Evolutionary conservation across 2,329 filamentous ascomycete genomes (phyloP), one percentile per base, ranked within the genome.

Genomic region (Aspergillus sp.): DNA sequence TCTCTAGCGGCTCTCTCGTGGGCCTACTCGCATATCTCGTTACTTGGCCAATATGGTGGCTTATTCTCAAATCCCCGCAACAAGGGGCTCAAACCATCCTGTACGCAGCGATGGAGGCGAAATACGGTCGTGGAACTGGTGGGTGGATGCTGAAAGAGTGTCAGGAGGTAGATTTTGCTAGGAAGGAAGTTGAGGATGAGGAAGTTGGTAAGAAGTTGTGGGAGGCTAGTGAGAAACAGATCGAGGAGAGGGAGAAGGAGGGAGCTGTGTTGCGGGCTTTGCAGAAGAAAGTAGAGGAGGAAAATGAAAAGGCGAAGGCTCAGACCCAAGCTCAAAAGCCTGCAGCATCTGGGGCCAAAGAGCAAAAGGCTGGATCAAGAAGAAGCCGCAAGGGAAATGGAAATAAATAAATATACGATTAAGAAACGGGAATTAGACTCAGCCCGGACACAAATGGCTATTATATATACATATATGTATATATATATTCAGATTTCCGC

Each of bases 91-190:
- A 99, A 76, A 92, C 90, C 5, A 87, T 98, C 47, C 78, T 98
- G 8, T 88, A 88, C 64, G 93, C 93, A 0, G 87, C 87, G 2
- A 96, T 97, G 90, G 93, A 97, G 55, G 83, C 84, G 2, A 80
- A 82, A 3, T 84, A 92, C 51, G 86, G 84, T 4, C 82, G 87
- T 35, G 85, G 83, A 1, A 68, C 75, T 1, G 90, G 90, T 8
- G 90, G 88, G 0, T 87, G 83, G 69, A 71, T 96, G 49, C 82
- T 99, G 71, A 98, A 97, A 76, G 96, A 98, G 74, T 98, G 93
- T 71, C 86, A 85, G 65, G 85, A 91, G 69, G 82, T 93, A 17
- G 84, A 89, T 61, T 89, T 86, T 72, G 82, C 88, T 25, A 82
- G 90, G 53, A 80, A 78, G 25, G 93, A 97, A 68, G 82, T 97